These are phyloP conservation scores for Neurospora cerealis DNA, from an alignment of 495 filamentous ascomycete genomes.

Conservation along the genomic window DNA sequence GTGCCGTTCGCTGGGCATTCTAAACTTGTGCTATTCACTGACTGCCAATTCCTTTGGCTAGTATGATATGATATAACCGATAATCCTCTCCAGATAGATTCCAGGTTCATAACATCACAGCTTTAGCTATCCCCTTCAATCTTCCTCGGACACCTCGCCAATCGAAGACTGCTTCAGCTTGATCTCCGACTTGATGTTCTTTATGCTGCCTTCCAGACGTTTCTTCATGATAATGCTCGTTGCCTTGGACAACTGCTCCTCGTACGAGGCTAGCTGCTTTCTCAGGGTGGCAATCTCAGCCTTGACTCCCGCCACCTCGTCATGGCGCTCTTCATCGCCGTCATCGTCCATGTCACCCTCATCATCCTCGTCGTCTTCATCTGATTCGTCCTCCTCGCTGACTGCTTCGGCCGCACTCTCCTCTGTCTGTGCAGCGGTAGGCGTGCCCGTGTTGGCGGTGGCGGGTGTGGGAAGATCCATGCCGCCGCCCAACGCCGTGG, in stretches of 20 bases:
- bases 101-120: not conserved
- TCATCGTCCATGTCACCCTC: slow-evolving; percentile 39
- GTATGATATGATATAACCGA: not conserved
- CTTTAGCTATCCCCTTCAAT: not conserved
- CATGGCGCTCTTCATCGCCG: slow-evolving; percentile 32
- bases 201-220: slow-evolving; percentile 42
- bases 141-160: slow-evolving; percentile 37
- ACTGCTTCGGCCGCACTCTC: slow-evolving; percentile 31
- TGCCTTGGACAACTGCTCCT: slow-evolving; percentile 27
- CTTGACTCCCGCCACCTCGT: slow-evolving; percentile 37
- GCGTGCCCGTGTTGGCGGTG: slow-evolving; percentile 22
- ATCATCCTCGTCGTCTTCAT: slow-evolving; percentile 38
- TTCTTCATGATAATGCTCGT: slow-evolving; percentile 41
- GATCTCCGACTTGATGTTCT: slow-evolving; percentile 45
- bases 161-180: slow-evolving; percentile 47
- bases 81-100: not conserved
- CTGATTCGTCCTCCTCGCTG: slow-evolving; percentile 39
- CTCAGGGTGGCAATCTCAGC: slow-evolving; percentile 48
- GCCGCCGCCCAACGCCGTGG: slow-evolving; percentile 14
- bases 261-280: slow-evolving; percentile 28
- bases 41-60: not conserved
- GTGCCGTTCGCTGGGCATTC: not conserved
- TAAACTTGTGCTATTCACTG: not conserved
- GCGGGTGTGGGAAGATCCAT: slow-evolving; percentile 29
- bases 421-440: slow-evolving; percentile 13